phyloP scores from a whole-genome alignment of 805 yeast species.

The Lachancea nothofagi region DNA sequence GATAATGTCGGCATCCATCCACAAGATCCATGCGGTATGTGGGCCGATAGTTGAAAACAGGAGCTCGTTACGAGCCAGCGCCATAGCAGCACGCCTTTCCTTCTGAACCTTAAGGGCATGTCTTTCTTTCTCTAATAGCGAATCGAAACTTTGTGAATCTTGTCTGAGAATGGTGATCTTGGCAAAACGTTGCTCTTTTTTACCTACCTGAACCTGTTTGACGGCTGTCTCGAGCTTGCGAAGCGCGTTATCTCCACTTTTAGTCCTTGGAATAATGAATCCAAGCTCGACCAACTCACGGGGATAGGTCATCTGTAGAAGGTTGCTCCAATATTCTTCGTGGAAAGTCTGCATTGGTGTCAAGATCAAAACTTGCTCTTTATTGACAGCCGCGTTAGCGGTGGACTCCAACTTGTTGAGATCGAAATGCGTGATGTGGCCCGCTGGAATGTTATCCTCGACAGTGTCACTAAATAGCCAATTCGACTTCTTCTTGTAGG shows the following conservation, averaged over 20 bases:
- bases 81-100: conserved; percentile 85
- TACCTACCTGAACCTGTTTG: conserved; percentile 60
- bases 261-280: conserved; percentile 79
- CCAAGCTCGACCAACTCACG: conserved; percentile 82
- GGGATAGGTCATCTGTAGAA: conserved; percentile 71
- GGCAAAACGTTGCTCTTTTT: conserved; percentile 61
- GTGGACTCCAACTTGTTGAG: conserved; percentile 73
- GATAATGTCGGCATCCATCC: conserved; percentile 93
- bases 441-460: conserved; percentile 55
- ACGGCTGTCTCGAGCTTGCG: conserved; percentile 68
- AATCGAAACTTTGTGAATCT: conserved; percentile 70
- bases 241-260: conserved; percentile 77
- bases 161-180: conserved; percentile 87
- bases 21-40: conserved; percentile 87
- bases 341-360: conserved; percentile 89
- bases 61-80: conserved; percentile 87
- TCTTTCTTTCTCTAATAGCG: conserved; percentile 80
- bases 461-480: conserved; percentile 47
- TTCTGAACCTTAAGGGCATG: conserved; percentile 86
- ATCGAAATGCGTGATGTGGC: conserved; percentile 78
- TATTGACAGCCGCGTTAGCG: conserved; percentile 63
- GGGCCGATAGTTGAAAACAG: conserved; percentile 86
- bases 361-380: conserved; percentile 77
- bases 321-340: conserved; percentile 82
- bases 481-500: conserved; percentile 36